A percentile compares a stretch with the other conserved stretches of the same genome.
Conservation (phyloP, 768 basidiomycete species). For the Tricholoma matsutake region DNA sequence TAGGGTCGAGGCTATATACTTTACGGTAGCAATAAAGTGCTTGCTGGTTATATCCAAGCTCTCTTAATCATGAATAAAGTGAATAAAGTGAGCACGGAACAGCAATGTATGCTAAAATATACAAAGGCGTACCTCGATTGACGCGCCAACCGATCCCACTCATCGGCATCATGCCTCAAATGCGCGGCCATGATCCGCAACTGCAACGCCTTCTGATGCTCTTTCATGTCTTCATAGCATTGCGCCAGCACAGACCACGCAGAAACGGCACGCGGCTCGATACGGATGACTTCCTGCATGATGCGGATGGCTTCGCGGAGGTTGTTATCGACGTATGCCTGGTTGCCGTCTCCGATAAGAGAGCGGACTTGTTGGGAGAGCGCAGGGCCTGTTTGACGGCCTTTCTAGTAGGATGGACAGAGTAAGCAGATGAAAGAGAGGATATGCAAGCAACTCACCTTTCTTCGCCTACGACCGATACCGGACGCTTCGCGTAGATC, state of each 20-base stretch:
- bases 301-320: slow-evolving; percentile 66
- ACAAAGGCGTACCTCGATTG: slow-evolving; percentile 57
- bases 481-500: slow-evolving; percentile 75
- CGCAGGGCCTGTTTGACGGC: slow-evolving; percentile 44
- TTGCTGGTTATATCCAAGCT: slow-evolving; percentile 74
- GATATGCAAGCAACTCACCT: slow-evolving; percentile 29
- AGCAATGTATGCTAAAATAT: neutral
- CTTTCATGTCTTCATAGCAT: slow-evolving; percentile 72
- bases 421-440: neutral
- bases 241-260: slow-evolving; percentile 90
- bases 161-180: slow-evolving; percentile 77
- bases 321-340: slow-evolving; percentile 75
- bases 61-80: slow-evolving; percentile 35
- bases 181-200: slow-evolving; percentile 90
- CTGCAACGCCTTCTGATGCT: slow-evolving; percentile 71
- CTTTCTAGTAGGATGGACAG: slow-evolving; percentile 31
- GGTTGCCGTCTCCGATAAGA: slow-evolving; percentile 83
- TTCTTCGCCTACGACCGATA: slow-evolving; percentile 51
- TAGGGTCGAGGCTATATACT: slow-evolving; percentile 71
- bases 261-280: slow-evolving; percentile 79
- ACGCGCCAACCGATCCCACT: slow-evolving; percentile 79
- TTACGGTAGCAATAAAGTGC: slow-evolving; percentile 92
- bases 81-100: neutral
- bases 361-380: slow-evolving; percentile 70
- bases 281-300: slow-evolving; percentile 90